Conservation (phyloP, 495 filamentous ascomycete genomes). For the Xylaria palmicola region DNA sequence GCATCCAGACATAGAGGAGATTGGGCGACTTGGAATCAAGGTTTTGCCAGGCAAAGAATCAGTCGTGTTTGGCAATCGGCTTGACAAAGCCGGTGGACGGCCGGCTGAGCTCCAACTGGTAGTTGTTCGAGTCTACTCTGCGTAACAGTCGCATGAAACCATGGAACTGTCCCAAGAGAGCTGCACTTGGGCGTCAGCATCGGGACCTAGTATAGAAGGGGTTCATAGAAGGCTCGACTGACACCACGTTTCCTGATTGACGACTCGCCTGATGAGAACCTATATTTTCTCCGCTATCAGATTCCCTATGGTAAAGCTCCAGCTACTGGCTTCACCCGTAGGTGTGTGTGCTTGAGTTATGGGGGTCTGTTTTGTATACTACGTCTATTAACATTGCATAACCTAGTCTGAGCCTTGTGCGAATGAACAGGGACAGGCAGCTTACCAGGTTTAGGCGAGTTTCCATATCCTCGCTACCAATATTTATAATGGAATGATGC, state of each 20-base stretch:
- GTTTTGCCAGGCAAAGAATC: neutral
- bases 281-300: too few relatives aligned
- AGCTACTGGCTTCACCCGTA: too few relatives aligned
- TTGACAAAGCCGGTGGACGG: neutral
- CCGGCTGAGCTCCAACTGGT: neutral
- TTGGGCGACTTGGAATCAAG: neutral
- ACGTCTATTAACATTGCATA: too few relatives aligned
- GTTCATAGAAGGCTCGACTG: neutral
- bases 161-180: neutral
- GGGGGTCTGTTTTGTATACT: too few relatives aligned
- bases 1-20: neutral
- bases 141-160: neutral
- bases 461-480: too few relatives aligned
- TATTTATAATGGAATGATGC: too few relatives aligned
- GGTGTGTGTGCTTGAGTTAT: too few relatives aligned
- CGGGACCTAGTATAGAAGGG: neutral
- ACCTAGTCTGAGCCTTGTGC: too few relatives aligned
- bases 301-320: too few relatives aligned
- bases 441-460: too few relatives aligned
- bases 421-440: too few relatives aligned
- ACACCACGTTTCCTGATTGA: neutral
- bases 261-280: neutral
- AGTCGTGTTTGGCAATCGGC: neutral
- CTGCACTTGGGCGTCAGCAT: neutral
- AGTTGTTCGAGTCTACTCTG: neutral